phyloP scores from a whole-genome alignment of 495 filamentous ascomycete genomes.

The Penicillium soppii region DNA sequence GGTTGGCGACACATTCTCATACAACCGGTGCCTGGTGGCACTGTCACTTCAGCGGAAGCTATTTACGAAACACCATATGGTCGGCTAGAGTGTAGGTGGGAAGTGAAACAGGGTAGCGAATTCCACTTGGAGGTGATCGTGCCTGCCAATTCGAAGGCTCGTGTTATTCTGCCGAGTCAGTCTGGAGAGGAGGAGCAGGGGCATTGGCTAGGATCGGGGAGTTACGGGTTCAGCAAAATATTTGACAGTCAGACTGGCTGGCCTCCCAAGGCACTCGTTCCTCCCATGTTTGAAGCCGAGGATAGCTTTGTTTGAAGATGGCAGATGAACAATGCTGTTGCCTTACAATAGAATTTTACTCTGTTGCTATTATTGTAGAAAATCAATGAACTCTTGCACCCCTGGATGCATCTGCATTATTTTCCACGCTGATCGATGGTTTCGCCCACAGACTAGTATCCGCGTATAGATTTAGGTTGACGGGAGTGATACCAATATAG shows the following conservation, averaged over 20 bases:
- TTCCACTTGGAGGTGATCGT: slow-evolving; percentile 24
- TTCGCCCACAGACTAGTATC: background rate
- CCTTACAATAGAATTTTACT: too few relatives aligned
- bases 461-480: background rate
- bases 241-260: slow-evolving; percentile 14
- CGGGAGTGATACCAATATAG: background rate
- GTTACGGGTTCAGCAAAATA: slow-evolving; percentile 1
- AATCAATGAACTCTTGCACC: background rate
- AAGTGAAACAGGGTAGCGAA: slow-evolving; percentile 4
- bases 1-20: slow-evolving; percentile 30
- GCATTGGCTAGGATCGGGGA: slow-evolving; percentile 26
- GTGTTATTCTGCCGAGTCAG: slow-evolving; percentile 17
- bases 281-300: slow-evolving; percentile 12
- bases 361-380: too few relatives aligned
- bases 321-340: too few relatives aligned
- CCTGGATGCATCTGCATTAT: background rate
- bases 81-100: slow-evolving; percentile 24
- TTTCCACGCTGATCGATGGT: background rate
- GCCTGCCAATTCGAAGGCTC: slow-evolving; percentile 28
- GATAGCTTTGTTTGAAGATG: slow-evolving; percentile 4
- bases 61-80: slow-evolving; percentile 31
- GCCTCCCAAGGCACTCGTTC: slow-evolving; percentile 18
- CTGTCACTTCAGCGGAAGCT: slow-evolving; percentile 18
- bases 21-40: slow-evolving; percentile 27
- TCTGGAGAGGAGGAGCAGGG: slow-evolving; percentile 5